Evolutionary conservation across 495 filamentous ascomycete genomes (phyloP).

Genomic region (Lepraria neglecta): DNA sequence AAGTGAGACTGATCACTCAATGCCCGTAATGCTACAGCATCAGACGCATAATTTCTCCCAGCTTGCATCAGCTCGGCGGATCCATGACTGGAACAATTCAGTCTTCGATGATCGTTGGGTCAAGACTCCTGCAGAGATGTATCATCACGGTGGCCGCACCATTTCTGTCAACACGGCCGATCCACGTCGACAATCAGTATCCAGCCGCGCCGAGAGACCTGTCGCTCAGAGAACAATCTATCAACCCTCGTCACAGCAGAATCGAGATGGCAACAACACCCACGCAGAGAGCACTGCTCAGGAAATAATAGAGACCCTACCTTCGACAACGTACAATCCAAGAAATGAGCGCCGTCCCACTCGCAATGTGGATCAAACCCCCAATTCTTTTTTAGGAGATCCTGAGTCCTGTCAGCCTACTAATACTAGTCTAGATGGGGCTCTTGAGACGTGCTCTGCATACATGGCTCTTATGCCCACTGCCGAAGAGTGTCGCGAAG

Average conservation of each 20-base stretch:
- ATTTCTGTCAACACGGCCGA: background rate
- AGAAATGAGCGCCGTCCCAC: background rate
- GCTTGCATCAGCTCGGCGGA: constrained; percentile 11
- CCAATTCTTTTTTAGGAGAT: background rate
- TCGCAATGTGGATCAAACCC: background rate
- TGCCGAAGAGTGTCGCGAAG: background rate
- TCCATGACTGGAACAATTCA: constrained; percentile 20
- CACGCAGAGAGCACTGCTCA: no score
- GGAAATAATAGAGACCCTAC: no score
- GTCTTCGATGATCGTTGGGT: constrained; percentile 27
- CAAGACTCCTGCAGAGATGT: constrained; percentile 15
- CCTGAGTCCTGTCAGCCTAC: background rate
- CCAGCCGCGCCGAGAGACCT: background rate
- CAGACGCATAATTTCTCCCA: constrained; percentile 22
- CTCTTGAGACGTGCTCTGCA: background rate
- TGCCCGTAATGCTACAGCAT: constrained; percentile 2
- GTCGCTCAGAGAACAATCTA: background rate
- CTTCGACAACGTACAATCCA: no score
- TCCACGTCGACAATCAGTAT: background rate
- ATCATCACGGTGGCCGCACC: background rate
- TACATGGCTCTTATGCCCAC: background rate
- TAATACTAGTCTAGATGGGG: background rate
- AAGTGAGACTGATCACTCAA: background rate
- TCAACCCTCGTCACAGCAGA: background rate
- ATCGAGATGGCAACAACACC: no score